Base-by-base conservation (phyloP, 306 rosid species). In the Cercis canadensis region DNA sequence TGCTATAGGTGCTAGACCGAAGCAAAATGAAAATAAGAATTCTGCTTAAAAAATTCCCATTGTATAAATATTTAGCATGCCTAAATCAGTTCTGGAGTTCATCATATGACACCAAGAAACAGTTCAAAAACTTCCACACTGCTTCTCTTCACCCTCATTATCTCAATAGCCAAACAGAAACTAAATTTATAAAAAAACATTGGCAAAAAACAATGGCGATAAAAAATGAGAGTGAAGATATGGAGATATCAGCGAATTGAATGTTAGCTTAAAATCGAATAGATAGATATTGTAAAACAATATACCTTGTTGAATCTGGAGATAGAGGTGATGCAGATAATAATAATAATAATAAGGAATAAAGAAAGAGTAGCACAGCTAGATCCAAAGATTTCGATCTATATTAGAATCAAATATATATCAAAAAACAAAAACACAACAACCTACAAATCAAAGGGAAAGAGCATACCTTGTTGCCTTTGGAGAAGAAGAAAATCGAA, bases 241-340 rank as follows among this genome's bases (percentile, higher is more conserved):
- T 13, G 31, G 76, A 44, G 78, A 15, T 62, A 74, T 12, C 62
- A 65, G 39, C 54, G n/a, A n/a, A n/a, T n/a, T n/a, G n/a, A n/a
- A n/a, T n/a, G n/a, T n/a, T n/a, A n/a, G n/a, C n/a, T n/a, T n/a
- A n/a, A n/a, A n/a, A n/a, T n/a, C n/a, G n/a, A n/a, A n/a, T n/a
- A n/a, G n/a, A n/a, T n/a, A n/a, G n/a, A n/a, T n/a, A n/a, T n/a
- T n/a, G n/a, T n/a, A n/a, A n/a, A n/a, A n/a, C n/a, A n/a, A n/a
- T n/a, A n/a, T n/a, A n/a, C n/a, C n/a, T n/a, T n/a, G n/a, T n/a
- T n/a, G n/a, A n/a, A n/a, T n/a, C n/a, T n/a, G n/a, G n/a, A n/a
- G n/a, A n/a, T n/a, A n/a, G n/a, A n/a, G n/a, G n/a, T n/a, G n/a
- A n/a, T n/a, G n/a, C n/a, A n/a, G n/a, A n/a, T n/a, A n/a, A n/a